Evolutionary conservation across 352 stramenopile genomes (phyloP), one percentile per base, ranked within the genome.

Genomic region (Phytophthora ohioensis): DNA sequence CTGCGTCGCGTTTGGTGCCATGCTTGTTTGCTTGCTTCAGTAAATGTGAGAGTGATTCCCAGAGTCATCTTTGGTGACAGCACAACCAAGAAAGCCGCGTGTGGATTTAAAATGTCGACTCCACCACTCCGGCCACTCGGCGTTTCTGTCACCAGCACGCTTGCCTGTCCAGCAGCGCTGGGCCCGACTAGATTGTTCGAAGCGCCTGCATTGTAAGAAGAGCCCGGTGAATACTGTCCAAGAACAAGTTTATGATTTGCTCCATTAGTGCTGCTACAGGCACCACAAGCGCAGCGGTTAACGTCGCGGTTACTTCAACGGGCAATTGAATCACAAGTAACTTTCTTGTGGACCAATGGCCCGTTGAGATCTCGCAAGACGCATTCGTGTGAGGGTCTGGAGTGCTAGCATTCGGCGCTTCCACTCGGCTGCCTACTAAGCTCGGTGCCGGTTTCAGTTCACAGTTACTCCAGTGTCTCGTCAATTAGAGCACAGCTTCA

Each of bases 121-220:
- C 43, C 38, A 64, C 62, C 21, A 70, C 12, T 48, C 63, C 10
- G 63, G 47, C 35, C 62, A 59, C 43, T 67, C n/a, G 61, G 27
- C 39, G 62, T 75, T 75, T 75, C 67, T 64, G 67, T 71, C 62
- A 62, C 52, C 55, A 75, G 67, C 17, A 30, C 59, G 58, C 43
- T 70, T 70, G 67, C 61, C 67, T 75, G 32, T 75, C 67, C 39
- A 48, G 17, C 53, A 56, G 42, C 34, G 36, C 51, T 63, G 57
- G 54, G 55, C 45, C 7, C 32, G 57, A 35, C 15, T 41, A 34
- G 43, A 65, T 58, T 58, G 46, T 71, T 62, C 48, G 43, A 7
- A 42, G 59, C 48, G 36, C 27, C 57, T 55, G 13, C 64, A 38
- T 11, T 51, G 42, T 27, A 49, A 69, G 36, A 69, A 64, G 47